Conservation (phyloP, 441 rosid species). For the Adansonia grandidieri region DNA sequence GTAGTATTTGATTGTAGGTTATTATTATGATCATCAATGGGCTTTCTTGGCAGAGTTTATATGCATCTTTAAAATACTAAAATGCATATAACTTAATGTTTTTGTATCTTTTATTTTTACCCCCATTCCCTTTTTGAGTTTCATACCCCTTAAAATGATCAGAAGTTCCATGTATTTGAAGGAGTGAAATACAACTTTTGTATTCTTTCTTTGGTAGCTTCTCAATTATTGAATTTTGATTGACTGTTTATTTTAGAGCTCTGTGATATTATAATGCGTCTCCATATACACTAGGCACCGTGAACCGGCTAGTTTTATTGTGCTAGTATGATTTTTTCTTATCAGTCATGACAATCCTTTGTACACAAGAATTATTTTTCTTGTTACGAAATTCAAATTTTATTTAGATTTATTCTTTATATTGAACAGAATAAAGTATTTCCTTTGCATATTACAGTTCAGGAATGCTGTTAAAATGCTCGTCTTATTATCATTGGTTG, state of each 20-base stretch:
- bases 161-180: background rate
- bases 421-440: background rate
- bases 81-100: background rate
- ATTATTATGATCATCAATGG: background rate
- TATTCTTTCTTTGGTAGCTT: background rate
- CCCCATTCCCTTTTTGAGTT: background rate
- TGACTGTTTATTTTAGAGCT: background rate
- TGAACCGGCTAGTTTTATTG: background rate
- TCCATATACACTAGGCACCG: background rate
- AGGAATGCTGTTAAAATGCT: background rate
- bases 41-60: background rate
- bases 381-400: background rate
- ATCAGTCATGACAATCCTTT: background rate
- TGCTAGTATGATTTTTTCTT: constrained; percentile 11
- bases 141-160: background rate
- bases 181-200: background rate
- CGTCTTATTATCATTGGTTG: background rate
- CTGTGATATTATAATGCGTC: background rate
- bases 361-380: background rate
- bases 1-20: background rate
- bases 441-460: background rate
- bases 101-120: background rate
- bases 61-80: background rate
- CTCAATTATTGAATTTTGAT: background rate
- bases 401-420: background rate